phyloP scores from a whole-genome alignment of 306 rosid species.

The Carpinus fangiana region DNA sequence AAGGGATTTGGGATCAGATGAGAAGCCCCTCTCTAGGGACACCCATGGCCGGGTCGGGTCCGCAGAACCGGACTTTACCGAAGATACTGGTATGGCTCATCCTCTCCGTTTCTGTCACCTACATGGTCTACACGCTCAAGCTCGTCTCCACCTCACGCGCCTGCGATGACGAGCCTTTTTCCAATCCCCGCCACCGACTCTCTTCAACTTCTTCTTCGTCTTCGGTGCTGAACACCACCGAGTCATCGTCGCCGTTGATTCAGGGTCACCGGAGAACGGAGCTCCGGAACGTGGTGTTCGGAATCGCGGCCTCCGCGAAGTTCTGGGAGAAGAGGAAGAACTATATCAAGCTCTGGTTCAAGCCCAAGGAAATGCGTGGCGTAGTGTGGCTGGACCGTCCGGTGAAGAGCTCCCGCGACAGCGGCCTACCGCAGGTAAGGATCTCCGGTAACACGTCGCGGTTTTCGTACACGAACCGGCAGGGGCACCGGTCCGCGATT shows the following conservation, averaged over 20 bases:
- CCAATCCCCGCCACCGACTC: conserved; percentile 25
- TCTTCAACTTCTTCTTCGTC: conserved; percentile 16
- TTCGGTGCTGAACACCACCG: background rate
- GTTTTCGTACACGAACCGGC: conserved; percentile 64
- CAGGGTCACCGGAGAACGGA: conserved; percentile 39
- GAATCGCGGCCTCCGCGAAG: conserved; percentile 89
- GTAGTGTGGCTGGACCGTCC: conserved; percentile 76
- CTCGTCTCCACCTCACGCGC: conserved; percentile 57
- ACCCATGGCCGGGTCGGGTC: conserved; percentile 30
- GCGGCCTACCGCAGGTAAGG: conserved; percentile 52
- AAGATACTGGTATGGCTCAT: conserved; percentile 71
- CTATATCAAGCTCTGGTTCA: conserved; percentile 94
- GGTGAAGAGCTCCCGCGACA: conserved; percentile 31
- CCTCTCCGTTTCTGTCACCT: conserved; percentile 65
- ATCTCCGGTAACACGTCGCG: conserved; percentile 71
- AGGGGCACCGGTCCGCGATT: conserved; percentile 92
- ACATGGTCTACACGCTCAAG: conserved; percentile 67
- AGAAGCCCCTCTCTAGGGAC: conserved; percentile 42
- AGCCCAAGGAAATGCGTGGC: conserved; percentile 61
- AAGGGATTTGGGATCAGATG: conserved; percentile 63
- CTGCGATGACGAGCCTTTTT: conserved; percentile 51
- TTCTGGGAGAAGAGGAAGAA: conserved; percentile 75
- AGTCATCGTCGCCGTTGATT: background rate
- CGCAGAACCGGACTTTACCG: conserved; percentile 42
- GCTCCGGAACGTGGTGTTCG: conserved; percentile 71